Percentiles rank a stretch among this genome's conserved stretches.
Evolutionary conservation across 2,329 filamentous ascomycete species (phyloP).

Genomic region (Cladophialophora bantiana): DNA sequence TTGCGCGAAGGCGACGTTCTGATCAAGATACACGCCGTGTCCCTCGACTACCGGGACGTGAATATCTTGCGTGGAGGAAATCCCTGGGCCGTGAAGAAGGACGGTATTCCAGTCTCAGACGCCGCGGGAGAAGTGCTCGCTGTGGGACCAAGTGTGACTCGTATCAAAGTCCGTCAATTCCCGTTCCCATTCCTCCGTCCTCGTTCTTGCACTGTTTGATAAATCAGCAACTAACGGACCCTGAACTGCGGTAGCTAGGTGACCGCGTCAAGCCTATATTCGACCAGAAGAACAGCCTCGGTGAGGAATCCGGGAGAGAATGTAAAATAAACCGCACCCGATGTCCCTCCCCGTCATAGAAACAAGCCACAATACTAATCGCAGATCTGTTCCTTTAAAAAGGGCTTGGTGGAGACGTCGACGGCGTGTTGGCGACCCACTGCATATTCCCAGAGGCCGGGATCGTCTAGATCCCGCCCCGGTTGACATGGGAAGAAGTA

Average conservation of each 20-base stretch:
- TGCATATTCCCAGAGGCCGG: no score
- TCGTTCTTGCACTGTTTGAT: no score
- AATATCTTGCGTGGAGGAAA: conserved; percentile 52
- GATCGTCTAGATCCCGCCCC: no score
- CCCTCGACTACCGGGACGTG: conserved; percentile 62
- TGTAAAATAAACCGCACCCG: no score
- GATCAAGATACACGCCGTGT: conserved; percentile 60
- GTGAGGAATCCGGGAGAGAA: conserved; percentile 45
- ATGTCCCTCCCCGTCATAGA: no score
- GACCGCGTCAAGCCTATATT: conserved; percentile 50
- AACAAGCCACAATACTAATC: no score
- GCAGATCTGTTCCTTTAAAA: no score
- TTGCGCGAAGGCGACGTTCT: conserved; percentile 50
- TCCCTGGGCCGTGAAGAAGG: conserved; percentile 49
- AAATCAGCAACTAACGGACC: no score
- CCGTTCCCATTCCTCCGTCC: no score
- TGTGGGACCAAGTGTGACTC: conserved; percentile 48
- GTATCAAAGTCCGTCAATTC: conserved; percentile 42
- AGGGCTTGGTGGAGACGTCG: no score
- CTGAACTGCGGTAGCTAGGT: no score
- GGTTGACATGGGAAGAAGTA: no score
- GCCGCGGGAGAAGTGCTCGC: conserved; percentile 52
- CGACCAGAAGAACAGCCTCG: conserved; percentile 51
- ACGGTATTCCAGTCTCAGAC: conserved; percentile 50
- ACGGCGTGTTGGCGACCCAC: conserved; percentile 53